Base-by-base conservation (phyloP, 345 rosid genomes). In the Eutrema japonicum region DNA sequence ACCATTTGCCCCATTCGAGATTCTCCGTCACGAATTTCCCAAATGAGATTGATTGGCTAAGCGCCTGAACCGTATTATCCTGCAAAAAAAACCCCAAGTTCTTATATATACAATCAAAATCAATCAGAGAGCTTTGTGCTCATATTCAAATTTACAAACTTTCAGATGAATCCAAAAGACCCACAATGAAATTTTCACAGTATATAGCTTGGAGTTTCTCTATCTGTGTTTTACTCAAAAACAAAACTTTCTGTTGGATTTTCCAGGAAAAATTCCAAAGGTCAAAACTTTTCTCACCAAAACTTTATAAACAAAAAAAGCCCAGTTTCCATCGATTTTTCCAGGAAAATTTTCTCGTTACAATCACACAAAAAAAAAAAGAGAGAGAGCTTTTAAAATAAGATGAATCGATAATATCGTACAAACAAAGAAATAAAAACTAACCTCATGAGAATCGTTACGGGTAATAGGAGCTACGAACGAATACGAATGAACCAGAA, bases 1-100 rank as follows among this genome's bases (percentile, higher is more conserved):
- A 90, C 96, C 96, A 90, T 75, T 91, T 91, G 22, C 91, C 98
- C 98, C 98, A 91, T 42, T 92, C 87, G 16, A 91, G 78, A 53
- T 95, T 81, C 74, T 94, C 98, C 8, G 92, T 80, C 90, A 83
- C 66, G 12, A 87, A 94, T 75, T 95, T 88, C 73, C 98, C 98
- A 33, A 94, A 94, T 2, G 97, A 91, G 11, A 94, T 74, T 5
- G 98, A 94, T 66, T 94, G 92, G 4, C 87, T 82, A 1, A 91
- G 77, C 38, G 83, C 91, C 59, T 82, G 85, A 29, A 85, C 38
- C 45, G 95, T 88, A 22, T 89, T 84, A 6, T 83, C 93, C 96
- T 91, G 93, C 58, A 82, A 75, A 52, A 32, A 84, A 72, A 58
- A 62, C n/a, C 57, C 32, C n/a, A 26, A 47, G 9, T 4, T 42